Base-by-base conservation (phyloP, 1,139 yeast genomes). In the Schwanniomyces etchellsii region DNA sequence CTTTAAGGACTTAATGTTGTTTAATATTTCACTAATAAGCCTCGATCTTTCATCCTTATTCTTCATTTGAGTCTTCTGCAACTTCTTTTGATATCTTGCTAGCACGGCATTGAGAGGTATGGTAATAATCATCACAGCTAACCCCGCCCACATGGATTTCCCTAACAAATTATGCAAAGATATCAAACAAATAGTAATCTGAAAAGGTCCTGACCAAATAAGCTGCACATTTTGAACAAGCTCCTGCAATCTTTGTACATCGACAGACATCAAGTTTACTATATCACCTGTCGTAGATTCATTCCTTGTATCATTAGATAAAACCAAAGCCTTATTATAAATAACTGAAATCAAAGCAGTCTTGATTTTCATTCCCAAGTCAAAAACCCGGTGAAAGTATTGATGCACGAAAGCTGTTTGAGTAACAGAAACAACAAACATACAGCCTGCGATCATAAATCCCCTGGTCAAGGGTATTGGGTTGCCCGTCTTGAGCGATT, bases 141-240 rank as follows among this genome's bases (percentile, higher is more conserved):
- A 95, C 57, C 98, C 98, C 27, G 95, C 83, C 96, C 97, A 89
- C 97, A 91, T 91, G 17, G 94, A 73, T 43, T 81, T 77, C 23
- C 97, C 97, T 35, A 91, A 63, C 36, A 91, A 60, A 5, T 75
- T 72, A 54, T 91, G 76, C 34, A 91, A 65, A 3, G 94, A 82
- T 34, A 70, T 57, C 44, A 91, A 69, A 67, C 97, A 91, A 36
- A 91, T 61, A 26, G 73, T 45, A 45, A 91, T 80, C 61, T 91
- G 98, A 62, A 89, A 85, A 2, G 98, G 98, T 28, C 96, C 97
- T 1, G 96, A 88, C 96, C 97, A 89, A 31, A 86, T 68, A 37
- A 89, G 73, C 50, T 88, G 89, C 39, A 91, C 78, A 57, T 83
- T 81, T 52, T 88, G 95, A 26, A 85, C 77, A 38, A 89, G 67